Percentiles rank a stretch among this genome's conserved stretches.
Evolutionary conservation across 1,284 basidiomycete genomes (phyloP).

Genomic region (Apiotrichum brassicae): DNA sequence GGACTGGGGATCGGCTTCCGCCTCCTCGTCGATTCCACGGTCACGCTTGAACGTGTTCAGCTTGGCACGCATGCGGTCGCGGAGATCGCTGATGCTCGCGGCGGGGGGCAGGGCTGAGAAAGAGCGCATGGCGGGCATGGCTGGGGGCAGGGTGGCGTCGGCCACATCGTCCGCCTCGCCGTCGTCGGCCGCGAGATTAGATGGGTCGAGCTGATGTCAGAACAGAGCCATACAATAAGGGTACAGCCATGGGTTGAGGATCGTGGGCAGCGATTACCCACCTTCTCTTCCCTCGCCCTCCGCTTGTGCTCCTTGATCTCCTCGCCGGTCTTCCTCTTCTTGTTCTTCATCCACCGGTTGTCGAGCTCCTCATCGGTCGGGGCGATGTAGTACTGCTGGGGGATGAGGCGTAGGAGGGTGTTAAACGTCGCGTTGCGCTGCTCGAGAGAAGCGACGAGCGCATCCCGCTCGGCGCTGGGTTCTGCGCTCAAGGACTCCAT

Average conservation of each 20-base stretch:
- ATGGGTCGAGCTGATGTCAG: constrained; percentile 69
- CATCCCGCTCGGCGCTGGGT: not conserved
- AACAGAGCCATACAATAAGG: not conserved
- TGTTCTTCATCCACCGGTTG: constrained; percentile 81
- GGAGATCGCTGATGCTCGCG: constrained; percentile 63
- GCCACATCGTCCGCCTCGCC: constrained; percentile 27
- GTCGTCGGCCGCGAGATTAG: constrained; percentile 53
- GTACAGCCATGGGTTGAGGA: not conserved
- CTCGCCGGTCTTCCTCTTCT: constrained; percentile 75
- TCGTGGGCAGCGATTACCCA: constrained; percentile 38
- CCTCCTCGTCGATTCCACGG: constrained; percentile 46
- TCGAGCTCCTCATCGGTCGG: constrained; percentile 62
- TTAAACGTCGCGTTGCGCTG: constrained; percentile 78
- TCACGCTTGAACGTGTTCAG: constrained; percentile 61
- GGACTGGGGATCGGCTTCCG: constrained; percentile 34
- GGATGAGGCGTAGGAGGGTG: constrained; percentile 70
- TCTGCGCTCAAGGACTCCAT: too few species aligned
- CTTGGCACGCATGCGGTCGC: constrained; percentile 68
- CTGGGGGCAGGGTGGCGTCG: constrained; percentile 12
- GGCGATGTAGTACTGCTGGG: constrained; percentile 76
- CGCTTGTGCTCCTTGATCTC: constrained; percentile 78
- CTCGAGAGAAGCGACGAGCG: constrained; percentile 57
- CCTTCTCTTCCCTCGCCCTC: constrained; percentile 78
- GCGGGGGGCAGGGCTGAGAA: constrained; percentile 60
- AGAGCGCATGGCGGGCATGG: constrained; percentile 16